Evolutionary conservation across 2,329 filamentous ascomycete genomes (phyloP).

Genomic region (Sordariomycetes sp.): DNA sequence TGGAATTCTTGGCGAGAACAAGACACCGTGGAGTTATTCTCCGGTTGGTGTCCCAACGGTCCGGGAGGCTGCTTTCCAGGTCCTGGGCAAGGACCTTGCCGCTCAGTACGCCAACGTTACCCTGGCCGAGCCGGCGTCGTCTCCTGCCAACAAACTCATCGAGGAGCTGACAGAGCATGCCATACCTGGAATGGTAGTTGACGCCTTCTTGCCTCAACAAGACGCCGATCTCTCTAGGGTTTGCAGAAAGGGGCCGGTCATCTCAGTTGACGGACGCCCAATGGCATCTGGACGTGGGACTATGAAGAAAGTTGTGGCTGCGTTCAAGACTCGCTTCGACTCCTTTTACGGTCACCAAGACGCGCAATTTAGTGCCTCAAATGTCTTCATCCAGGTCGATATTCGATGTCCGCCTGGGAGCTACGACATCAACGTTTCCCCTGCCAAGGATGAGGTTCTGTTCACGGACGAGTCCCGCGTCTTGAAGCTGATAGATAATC

Average conservation of each 20-base stretch:
- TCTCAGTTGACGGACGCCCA: slow-evolving; percentile 61
- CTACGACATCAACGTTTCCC: slow-evolving; percentile 65
- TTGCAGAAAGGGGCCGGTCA: slow-evolving; percentile 39
- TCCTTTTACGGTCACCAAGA: slow-evolving; percentile 13
- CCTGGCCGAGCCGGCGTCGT: slow-evolving; percentile 11
- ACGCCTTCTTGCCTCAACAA: slow-evolving; percentile 46
- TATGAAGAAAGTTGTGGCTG: slow-evolving; percentile 45
- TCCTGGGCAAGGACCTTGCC: slow-evolving; percentile 47
- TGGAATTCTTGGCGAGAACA: slow-evolving; percentile 43
- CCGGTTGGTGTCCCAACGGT: slow-evolving; percentile 37
- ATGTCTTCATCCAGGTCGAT: slow-evolving; percentile 53
- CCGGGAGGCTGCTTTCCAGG: slow-evolving; percentile 49
- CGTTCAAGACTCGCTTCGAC: slow-evolving; percentile 40
- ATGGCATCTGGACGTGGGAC: slow-evolving; percentile 43
- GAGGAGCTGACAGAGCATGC: neutral
- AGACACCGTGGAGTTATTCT: slow-evolving; percentile 48
- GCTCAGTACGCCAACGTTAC: slow-evolving; percentile 38
- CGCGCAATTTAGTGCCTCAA: slow-evolving; percentile 21
- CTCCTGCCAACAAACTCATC: neutral
- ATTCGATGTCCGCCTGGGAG: slow-evolving; percentile 49
- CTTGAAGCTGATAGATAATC: slow-evolving; percentile 30
- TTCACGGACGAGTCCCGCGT: slow-evolving; percentile 45
- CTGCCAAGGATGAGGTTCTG: slow-evolving; percentile 61
- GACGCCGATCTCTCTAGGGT: slow-evolving; percentile 31
- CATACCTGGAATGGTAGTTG: slow-evolving; percentile 25